Conservation (phyloP, 169 alveolate genomes). For the Fabrea salina region DNA sequence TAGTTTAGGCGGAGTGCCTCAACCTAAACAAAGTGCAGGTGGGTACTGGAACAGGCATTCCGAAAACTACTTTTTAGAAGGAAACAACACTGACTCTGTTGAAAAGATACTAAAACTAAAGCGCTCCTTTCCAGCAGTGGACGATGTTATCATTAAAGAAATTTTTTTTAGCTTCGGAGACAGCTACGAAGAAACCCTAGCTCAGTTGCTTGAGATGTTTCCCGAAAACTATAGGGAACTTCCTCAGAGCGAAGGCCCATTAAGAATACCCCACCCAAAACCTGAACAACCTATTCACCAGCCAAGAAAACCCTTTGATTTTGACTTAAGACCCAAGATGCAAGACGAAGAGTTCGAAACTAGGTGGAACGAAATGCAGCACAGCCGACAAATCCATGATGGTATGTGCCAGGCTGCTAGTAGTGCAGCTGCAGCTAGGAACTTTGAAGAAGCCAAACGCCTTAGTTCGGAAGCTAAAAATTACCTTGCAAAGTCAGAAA, state of each 20-base stretch:
- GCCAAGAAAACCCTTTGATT: not conserved
- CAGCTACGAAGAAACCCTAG: not conserved
- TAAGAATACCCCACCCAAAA: not conserved
- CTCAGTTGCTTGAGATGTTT: not conserved
- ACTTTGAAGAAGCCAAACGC: constrained; percentile 7
- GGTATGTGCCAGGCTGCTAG: not conserved
- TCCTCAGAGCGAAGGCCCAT: not conserved
- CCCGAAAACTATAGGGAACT: constrained; percentile 15
- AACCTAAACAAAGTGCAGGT: not conserved
- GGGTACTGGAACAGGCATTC: not conserved
- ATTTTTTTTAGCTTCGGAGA: constrained; percentile 13
- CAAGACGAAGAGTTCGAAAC: not conserved
- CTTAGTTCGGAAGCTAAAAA: constrained; percentile 8
- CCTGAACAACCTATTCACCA: not conserved
- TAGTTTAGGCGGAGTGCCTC: not conserved
- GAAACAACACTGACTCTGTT: constrained; percentile 13
- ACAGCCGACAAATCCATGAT: not conserved
- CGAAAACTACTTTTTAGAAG: constrained; percentile 5
- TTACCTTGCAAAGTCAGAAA: not conserved
- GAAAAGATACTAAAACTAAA: not conserved
- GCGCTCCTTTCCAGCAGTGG: constrained; percentile 5
- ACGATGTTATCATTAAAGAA: constrained; percentile 1
- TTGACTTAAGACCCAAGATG: not conserved
- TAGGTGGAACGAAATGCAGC: not conserved
- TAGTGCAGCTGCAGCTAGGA: not conserved